Conservation (phyloP, 192 early-diverging fungal species). For the Coemansia sp. region DNA sequence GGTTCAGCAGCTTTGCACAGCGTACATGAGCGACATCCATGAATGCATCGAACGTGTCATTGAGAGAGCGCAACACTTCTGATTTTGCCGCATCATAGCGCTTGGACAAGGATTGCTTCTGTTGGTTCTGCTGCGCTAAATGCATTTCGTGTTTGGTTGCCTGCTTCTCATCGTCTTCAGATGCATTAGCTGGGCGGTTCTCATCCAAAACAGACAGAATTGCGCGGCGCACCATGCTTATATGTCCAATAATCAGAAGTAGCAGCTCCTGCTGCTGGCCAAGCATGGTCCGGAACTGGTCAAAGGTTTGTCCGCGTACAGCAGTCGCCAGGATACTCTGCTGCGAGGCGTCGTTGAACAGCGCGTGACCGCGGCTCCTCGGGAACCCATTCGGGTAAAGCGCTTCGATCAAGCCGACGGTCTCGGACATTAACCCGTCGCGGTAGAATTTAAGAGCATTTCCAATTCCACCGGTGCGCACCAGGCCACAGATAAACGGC, state of each 20-base stretch:
- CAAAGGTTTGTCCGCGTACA: constrained; percentile 79
- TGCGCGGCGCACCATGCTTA: constrained; percentile 69
- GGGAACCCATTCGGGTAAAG: constrained; percentile 52
- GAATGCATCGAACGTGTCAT: constrained; percentile 72
- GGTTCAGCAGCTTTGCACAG: constrained; percentile 82
- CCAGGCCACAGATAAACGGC: constrained; percentile 75
- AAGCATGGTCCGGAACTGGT: constrained; percentile 77
- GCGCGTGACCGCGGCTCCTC: constrained; percentile 36
- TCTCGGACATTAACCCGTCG: constrained; percentile 71
- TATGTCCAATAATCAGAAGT: constrained; percentile 69
- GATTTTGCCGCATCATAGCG: constrained; percentile 28
- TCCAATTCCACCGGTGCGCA: constrained; percentile 68
- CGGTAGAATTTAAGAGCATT: constrained; percentile 71
- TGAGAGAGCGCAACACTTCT: constrained; percentile 63
- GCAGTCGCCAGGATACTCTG: constrained; percentile 53
- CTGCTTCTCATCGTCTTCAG: not conserved
- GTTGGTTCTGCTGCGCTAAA: not conserved
- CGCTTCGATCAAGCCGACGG: constrained; percentile 75
- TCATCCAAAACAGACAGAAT: constrained; percentile 64
- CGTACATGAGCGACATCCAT: constrained; percentile 84
- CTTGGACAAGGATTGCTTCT: constrained; percentile 1
- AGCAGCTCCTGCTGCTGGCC: constrained; percentile 72
- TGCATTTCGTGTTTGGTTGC: not conserved
- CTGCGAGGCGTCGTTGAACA: constrained; percentile 34
- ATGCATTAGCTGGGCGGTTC: constrained; percentile 47